Evolutionary conservation across 352 stramenopile genomes (phyloP), one percentile per base, ranked within the genome.

Genomic region (Phytophthora nicotianae): DNA sequence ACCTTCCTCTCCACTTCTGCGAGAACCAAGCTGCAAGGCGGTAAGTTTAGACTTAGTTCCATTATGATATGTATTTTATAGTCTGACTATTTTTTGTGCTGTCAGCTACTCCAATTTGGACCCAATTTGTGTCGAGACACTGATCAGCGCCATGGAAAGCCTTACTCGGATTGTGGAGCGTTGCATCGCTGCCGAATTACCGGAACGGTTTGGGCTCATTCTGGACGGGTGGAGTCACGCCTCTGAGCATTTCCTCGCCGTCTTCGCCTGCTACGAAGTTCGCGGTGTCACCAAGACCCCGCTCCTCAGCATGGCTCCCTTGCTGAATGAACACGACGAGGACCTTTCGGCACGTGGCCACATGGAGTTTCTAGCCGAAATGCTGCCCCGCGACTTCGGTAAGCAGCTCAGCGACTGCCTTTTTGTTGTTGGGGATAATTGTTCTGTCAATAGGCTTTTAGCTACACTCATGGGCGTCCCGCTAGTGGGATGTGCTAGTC

Each of bases 381-480:
- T 65, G 40, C 47, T 58, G 14, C 2, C 38, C 23, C 57, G 27
- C 9, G 57, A 52, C 7, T 65, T 27, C 16, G 48, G 38, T 27
- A 48, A 53, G 16, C 57, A 48, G 4, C 19, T 37, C n/a, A n/a
- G n/a, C n/a, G n/a, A n/a, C n/a, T n/a, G n/a, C n/a, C n/a, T n/a
- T n/a, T n/a, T n/a, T n/a, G n/a, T n/a, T 14, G 46, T 63, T 4
- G 46, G 46, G 0, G 35, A 57, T 42, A 63, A 35, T n/a, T 56
- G 24, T 35, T 23, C 13, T 0, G 35, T 46, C 2, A 62, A 55
- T 8, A 8, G 26, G 7, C 26, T 29, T 4, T 7, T 29, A 7
- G 26, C 19, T 0, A 51, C 27, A 0, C 27, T 16, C 40, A 50
- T 45, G 37, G 40, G 38, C 1, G 26, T 42, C 10, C 26, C 17